phyloP scores from a whole-genome alignment of 805 yeast species.

The Saccharomyces mikatae region DNA sequence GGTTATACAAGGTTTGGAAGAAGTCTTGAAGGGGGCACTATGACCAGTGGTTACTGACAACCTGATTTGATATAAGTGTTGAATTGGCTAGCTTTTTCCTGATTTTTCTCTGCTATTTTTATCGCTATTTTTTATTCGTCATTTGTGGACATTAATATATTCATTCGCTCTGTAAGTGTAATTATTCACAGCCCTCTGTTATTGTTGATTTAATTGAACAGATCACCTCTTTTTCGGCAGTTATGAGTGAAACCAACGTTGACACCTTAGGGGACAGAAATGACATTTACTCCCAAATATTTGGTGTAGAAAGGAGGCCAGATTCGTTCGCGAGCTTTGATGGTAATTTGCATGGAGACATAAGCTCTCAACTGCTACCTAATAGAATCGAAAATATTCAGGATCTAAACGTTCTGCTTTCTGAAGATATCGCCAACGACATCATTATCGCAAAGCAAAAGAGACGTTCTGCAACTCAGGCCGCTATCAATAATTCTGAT shows the following conservation, averaged over 20 bases:
- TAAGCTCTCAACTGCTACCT: slow-evolving; percentile 6
- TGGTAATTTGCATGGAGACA: not conserved
- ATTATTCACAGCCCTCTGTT: not conserved
- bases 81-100: not conserved
- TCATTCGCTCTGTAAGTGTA: not conserved
- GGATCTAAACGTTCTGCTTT: slow-evolving; percentile 13
- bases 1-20: not conserved
- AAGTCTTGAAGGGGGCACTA: not conserved
- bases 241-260: not conserved
- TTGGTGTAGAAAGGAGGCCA: slow-evolving; percentile 22
- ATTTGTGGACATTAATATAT: not conserved
- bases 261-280: slow-evolving; percentile 9
- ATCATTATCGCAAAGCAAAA: slow-evolving; percentile 1
- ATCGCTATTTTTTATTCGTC: not conserved
- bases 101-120: not conserved
- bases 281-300: slow-evolving; percentile 21
- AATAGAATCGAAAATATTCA: slow-evolving; percentile 20
- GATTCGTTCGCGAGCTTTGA: slow-evolving; percentile 7
- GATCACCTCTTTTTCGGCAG: not conserved
- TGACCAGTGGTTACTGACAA: not conserved
- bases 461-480: not conserved
- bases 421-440: slow-evolving; percentile 18
- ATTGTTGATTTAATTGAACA: not conserved
- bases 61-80: not conserved
- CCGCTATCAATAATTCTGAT: not conserved